A percentile compares a stretch with the other conserved stretches of the same genome.
These are phyloP conservation scores for Thymus quinquecostatus DNA, from an alignment of 257 asterid genomes.

Conservation along the genomic window DNA sequence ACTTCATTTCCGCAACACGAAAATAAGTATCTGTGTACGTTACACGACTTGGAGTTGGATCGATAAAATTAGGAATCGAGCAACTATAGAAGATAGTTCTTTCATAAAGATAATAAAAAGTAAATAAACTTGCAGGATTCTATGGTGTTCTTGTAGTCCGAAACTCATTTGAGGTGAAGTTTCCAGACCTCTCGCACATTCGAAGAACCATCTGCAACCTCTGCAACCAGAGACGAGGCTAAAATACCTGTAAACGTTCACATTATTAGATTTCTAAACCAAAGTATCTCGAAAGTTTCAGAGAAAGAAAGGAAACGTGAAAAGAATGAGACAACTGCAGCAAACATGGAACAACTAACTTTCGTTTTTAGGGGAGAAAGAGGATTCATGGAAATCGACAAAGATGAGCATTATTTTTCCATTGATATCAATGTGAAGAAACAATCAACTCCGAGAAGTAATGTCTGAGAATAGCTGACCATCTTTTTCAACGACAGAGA, in stretches of 20 bases:
- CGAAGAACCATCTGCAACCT: conserved; percentile 92
- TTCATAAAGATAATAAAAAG: background rate
- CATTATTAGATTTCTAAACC: no score
- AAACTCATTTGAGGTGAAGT: conserved; percentile 56
- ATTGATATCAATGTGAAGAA: background rate
- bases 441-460: conserved; percentile 2
- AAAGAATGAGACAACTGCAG: background rate
- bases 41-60: background rate
- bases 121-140: background rate
- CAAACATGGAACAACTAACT: background rate
- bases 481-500: conserved; percentile 77
- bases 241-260: conserved; percentile 54
- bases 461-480: conserved; percentile 50
- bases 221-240: conserved; percentile 60
- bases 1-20: background rate
- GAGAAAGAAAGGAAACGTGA: background rate
- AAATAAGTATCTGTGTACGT: background rate
- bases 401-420: background rate
- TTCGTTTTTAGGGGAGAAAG: background rate
- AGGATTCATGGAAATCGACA: background rate
- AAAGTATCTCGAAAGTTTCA: background rate
- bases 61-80: background rate
- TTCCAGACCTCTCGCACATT: conserved; percentile 96
- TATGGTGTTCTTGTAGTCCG: background rate
- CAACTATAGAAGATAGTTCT: background rate